phyloP scores from a whole-genome alignment of 352 stramenopile species.

The Phytophthora hibernalis region DNA sequence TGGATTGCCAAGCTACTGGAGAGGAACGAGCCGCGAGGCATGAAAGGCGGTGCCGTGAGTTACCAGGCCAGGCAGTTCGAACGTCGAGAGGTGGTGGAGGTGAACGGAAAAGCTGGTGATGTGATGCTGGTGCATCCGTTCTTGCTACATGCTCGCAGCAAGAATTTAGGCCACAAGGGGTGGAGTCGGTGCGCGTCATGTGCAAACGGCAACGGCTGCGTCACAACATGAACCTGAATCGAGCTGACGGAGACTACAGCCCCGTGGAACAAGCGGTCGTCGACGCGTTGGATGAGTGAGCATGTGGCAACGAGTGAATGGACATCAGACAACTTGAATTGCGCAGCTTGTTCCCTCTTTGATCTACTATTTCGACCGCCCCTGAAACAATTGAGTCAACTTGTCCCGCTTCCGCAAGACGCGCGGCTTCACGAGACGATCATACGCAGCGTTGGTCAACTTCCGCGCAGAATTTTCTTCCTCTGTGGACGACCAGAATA shows the following conservation, averaged over 20 bases:
- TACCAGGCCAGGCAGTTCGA: constrained; percentile 45
- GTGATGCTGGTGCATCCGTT: constrained; percentile 87
- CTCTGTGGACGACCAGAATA: constrained; percentile 29
- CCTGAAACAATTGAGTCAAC: constrained; percentile 14
- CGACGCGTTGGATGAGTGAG: constrained; percentile 28
- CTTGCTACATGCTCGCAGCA: constrained; percentile 77
- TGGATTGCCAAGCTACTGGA: constrained; percentile 61
- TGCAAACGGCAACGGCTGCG: constrained; percentile 68
- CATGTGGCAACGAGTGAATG: not conserved
- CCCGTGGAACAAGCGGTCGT: constrained; percentile 56
- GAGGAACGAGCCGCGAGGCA: constrained; percentile 55
- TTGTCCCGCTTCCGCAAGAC: constrained; percentile 23
- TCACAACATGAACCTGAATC: constrained; percentile 53
- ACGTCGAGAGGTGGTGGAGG: constrained; percentile 59
- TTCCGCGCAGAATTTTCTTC: constrained; percentile 29
- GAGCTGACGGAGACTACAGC: constrained; percentile 41
- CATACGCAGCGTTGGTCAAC: constrained; percentile 26
- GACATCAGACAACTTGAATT: not conserved
- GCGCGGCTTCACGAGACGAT: constrained; percentile 29
- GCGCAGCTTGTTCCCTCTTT: too few species aligned
- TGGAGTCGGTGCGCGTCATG: constrained; percentile 73
- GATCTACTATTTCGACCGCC: constrained; percentile 3
- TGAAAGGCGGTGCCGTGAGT: constrained; percentile 68
- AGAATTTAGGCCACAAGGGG: constrained; percentile 62
- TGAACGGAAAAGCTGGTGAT: constrained; percentile 71